phyloP scores from a whole-genome alignment of 352 stramenopile species.

The Phytophthora idaei region DNA sequence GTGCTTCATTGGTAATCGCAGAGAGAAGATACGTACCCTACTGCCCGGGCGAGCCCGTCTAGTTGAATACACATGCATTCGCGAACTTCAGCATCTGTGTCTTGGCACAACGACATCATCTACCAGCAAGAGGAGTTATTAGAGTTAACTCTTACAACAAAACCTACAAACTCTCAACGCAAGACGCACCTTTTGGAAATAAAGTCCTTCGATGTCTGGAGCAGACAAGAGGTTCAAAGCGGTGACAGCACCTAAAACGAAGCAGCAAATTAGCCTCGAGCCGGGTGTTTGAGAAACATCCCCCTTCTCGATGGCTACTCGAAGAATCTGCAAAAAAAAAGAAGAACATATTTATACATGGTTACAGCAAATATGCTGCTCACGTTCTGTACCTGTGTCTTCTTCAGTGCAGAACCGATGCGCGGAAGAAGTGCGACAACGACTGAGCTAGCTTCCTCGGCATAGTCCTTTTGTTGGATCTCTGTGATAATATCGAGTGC shows the following conservation, averaged over 20 bases:
- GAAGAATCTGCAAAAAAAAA: constrained; percentile 61
- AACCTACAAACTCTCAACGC: neutral
- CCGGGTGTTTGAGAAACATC: constrained; percentile 81
- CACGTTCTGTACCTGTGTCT: constrained; percentile 59
- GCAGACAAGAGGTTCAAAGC: constrained; percentile 67
- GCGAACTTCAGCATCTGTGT: constrained; percentile 83
- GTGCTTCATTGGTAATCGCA: no score
- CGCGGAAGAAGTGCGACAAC: constrained; percentile 67
- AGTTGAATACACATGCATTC: constrained; percentile 87
- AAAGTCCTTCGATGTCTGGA: constrained; percentile 81
- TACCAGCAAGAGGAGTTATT: constrained; percentile 25
- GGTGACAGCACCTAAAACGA: constrained; percentile 74
- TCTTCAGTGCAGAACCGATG: constrained; percentile 66
- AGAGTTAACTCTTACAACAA: neutral
- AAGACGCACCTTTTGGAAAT: constrained; percentile 75
- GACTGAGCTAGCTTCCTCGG: constrained; percentile 62
- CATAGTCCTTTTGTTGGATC: constrained; percentile 80
- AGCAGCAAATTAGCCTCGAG: constrained; percentile 79
- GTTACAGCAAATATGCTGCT: neutral
- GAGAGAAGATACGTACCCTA: constrained; percentile 47
- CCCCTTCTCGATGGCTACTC: constrained; percentile 83
- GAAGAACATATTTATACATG: constrained; percentile 6
- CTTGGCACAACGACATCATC: constrained; percentile 88
- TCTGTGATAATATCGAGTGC: constrained; percentile 76
- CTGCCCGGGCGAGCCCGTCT: constrained; percentile 67